These are phyloP conservation scores for Farysia itapuensis DNA, from an alignment of 1,284 basidiomycete species.

Conservation along the genomic window DNA sequence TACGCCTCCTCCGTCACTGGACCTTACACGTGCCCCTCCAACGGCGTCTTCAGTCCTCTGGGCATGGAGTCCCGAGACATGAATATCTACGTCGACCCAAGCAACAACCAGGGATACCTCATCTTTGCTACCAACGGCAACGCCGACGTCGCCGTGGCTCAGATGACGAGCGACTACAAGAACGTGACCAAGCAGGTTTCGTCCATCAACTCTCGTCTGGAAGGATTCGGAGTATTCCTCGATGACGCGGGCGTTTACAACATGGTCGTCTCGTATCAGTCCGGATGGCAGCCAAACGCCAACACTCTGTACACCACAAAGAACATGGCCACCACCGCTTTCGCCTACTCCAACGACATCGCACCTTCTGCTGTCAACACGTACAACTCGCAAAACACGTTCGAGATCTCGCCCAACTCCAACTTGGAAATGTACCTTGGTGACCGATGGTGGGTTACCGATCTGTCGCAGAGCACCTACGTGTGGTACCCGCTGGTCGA, in stretches of 20 bases:
- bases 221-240: slow-evolving; percentile 15
- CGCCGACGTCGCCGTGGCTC: slow-evolving; percentile 4
- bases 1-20: slow-evolving; percentile 2
- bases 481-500: slow-evolving; percentile 11
- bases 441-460: slow-evolving; percentile 16
- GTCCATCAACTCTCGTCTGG: slow-evolving; percentile 5
- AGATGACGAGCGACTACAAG: slow-evolving; percentile 10
- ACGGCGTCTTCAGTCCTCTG: slow-evolving; percentile 14
- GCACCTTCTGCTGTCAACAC: slow-evolving; percentile 3
- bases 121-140: slow-evolving; percentile 17
- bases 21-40: slow-evolving; percentile 3
- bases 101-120: slow-evolving; percentile 7
- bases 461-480: slow-evolving; percentile 7
- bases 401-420: slow-evolving; percentile 8
- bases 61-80: slow-evolving; percentile 20
- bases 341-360: slow-evolving; percentile 8
- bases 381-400: slow-evolving; percentile 20
- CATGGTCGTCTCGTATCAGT: slow-evolving; percentile 11
- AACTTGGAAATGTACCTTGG: slow-evolving; percentile 11
- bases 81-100: slow-evolving; percentile 17
- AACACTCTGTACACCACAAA: slow-evolving; percentile 10
- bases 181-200: slow-evolving; percentile 2
- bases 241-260: slow-evolving; percentile 12
- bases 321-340: slow-evolving; percentile 1
- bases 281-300: slow-evolving; percentile 17